Conservation (phyloP, 768 basidiomycete species). For the Serpula lacrymans region DNA sequence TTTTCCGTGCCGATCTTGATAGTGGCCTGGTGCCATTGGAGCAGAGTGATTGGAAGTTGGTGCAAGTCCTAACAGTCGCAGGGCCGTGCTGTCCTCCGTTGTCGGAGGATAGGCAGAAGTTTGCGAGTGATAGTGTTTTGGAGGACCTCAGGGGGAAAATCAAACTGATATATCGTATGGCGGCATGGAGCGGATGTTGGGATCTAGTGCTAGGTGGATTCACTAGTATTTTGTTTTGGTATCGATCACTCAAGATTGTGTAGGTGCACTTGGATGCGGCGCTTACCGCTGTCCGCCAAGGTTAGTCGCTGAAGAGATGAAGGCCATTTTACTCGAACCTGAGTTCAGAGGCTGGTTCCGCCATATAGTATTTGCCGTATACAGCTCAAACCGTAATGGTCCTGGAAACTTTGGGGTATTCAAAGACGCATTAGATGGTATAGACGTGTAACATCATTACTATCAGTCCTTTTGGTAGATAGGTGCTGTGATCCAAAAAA, state of each 20-base stretch:
- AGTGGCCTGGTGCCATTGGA: conserved; percentile 30
- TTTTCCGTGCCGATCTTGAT: conserved; percentile 46
- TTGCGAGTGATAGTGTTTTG: conserved; percentile 18
- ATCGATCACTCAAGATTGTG: not conserved
- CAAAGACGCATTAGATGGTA: conserved; percentile 30
- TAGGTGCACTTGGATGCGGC: conserved; percentile 46
- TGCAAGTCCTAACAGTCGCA: conserved; percentile 46
- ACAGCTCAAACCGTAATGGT: conserved; percentile 25
- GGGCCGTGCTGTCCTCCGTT: conserved; percentile 33
- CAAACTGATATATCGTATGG: conserved; percentile 41
- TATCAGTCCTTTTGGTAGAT: no score
- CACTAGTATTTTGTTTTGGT: not conserved
- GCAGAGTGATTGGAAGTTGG: conserved; percentile 32
- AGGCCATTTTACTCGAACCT: conserved; percentile 33
- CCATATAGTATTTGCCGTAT: conserved; percentile 40
- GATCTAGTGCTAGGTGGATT: conserved; percentile 37
- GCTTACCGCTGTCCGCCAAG: conserved; percentile 39
- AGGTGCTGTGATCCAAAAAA: no score
- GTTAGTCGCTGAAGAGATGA: conserved; percentile 42
- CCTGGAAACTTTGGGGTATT: conserved; percentile 38
- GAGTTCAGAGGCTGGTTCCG: conserved; percentile 44
- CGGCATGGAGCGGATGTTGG: conserved; percentile 32
- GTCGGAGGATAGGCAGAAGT: conserved; percentile 21
- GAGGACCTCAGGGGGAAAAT: conserved; percentile 42
- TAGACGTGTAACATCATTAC: no score